Conservation (phyloP, 306 rosid species). For the Dryas octopetala region DNA sequence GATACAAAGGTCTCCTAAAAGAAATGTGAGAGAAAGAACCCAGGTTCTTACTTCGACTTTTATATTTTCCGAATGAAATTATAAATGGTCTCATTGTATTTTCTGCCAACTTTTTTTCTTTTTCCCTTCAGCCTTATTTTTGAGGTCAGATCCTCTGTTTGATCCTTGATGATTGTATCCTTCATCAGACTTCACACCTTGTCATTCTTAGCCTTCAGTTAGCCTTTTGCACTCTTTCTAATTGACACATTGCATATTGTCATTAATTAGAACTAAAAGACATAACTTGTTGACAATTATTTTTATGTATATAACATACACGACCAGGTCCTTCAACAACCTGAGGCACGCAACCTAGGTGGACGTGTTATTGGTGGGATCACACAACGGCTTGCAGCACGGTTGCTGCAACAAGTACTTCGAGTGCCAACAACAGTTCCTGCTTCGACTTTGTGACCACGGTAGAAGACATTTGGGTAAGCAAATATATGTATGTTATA, state of each 20-base stretch:
- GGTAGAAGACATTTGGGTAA: background rate
- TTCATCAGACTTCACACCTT: background rate
- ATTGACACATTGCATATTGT: background rate
- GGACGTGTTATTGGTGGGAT: constrained; percentile 73
- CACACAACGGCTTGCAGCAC: constrained; percentile 86
- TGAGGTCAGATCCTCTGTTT: background rate
- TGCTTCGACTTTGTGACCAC: constrained; percentile 36
- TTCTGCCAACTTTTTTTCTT: background rate
- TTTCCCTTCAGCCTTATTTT: background rate
- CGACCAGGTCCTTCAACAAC: constrained; percentile 78
- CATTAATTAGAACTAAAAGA: background rate
- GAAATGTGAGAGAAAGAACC: background rate
- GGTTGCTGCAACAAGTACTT: constrained; percentile 82
- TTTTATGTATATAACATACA: background rate
- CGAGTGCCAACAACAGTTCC: constrained; percentile 51
- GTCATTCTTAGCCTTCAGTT: background rate
- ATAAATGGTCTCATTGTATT: background rate
- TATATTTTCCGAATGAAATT: background rate
- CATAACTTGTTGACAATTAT: background rate
- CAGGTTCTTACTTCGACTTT: background rate
- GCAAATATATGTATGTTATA: background rate
- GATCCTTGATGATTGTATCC: background rate
- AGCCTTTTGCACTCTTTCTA: background rate
- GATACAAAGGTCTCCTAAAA: background rate
- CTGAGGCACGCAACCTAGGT: constrained; percentile 79